phyloP scores from a whole-genome alignment of 768 basidiomycete genomes.

The Boletus reticulatus region DNA sequence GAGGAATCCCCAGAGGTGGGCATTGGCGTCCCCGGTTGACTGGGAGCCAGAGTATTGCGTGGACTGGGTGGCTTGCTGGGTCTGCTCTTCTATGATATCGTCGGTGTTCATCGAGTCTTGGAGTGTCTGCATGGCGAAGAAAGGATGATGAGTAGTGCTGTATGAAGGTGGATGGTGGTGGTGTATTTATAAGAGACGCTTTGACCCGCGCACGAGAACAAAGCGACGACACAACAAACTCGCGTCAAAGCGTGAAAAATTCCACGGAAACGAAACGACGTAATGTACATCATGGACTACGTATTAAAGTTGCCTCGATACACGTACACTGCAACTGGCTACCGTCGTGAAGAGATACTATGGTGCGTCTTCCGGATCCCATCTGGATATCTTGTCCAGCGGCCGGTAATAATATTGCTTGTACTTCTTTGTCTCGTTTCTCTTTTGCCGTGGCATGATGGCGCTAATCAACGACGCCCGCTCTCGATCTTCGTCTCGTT shows the following conservation, averaged over 20 bases:
- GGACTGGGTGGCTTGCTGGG: conserved; percentile 40
- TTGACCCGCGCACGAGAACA: conserved; percentile 18
- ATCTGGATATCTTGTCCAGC: conserved; percentile 65
- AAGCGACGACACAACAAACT: conserved; percentile 15
- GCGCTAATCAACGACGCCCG: conserved; percentile 63
- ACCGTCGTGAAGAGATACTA: conserved; percentile 12
- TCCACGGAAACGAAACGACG: conserved; percentile 7
- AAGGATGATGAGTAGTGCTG: no score
- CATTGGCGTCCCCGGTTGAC: conserved; percentile 14
- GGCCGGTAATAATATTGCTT: conserved; percentile 85
- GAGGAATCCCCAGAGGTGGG: conserved; percentile 67
- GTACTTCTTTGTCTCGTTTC: conserved; percentile 77
- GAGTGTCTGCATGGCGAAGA: conserved; percentile 12
- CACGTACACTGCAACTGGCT: conserved; percentile 7
- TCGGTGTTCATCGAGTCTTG: conserved; percentile 27
- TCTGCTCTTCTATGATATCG: conserved; percentile 31
- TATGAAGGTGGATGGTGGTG: neutral
- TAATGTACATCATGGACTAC: conserved; percentile 1
- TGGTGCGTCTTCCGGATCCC: conserved; percentile 67
- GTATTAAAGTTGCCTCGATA: conserved; percentile 20
- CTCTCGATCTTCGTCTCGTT: conserved; percentile 66
- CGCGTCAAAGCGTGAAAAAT: conserved; percentile 14
- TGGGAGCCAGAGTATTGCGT: conserved; percentile 37
- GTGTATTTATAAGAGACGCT: conserved; percentile 21
- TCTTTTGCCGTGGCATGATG: conserved; percentile 76